Base-by-base conservation (phyloP, 1,284 basidiomycete genomes). In the Malassezia restricta region DNA sequence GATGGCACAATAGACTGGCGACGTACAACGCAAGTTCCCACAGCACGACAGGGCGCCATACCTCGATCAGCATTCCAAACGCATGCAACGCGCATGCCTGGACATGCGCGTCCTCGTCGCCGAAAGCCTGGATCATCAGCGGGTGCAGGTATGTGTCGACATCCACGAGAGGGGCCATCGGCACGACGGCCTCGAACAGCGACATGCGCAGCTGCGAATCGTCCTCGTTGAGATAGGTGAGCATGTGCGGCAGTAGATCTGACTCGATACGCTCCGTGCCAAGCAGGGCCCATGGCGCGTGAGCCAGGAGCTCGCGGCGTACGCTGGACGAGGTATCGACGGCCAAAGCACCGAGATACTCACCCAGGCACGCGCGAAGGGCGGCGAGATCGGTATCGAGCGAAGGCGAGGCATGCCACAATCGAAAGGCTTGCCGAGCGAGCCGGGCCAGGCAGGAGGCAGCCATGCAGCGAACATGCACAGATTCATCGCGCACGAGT, bases 141-240 rank as follows among this genome's bases (percentile, higher is more conserved):
- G 91, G 90, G n/a, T 94, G 73, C 43, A 95, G 89, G 24, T 78
- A 64, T 78, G 83, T 62, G 14, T 61, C 45, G 11, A 54, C 39
- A 0, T 63, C 62, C 9, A 63, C 61, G 0, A 64, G 50, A 14
- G 53, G 46, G 3, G 89, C 92, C 2, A 99, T 87, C 55, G 87
- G 87, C 7, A 94, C 87, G 27, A 96, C 88, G 57, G 86, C 87
- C 69, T 94, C 89, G 66, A 96, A 95, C 73, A 98, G 96, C 0
- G 87, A 86, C 59, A 84, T 81, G 1, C 94, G 79, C 40, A 98
- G 76, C 20, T 86, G 75, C 91, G 92, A 96, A 30, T 75, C 72
- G 68, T 94, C 88, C 65, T 96, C 91, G 68, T 98, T 98, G 62
- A 98, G 79, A 68, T 95, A 98, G 0, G 94, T 98, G 72, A 98